These are phyloP conservation scores for Penicillium oxalicum DNA, from an alignment of 2,329 filamentous ascomycete species.

Conservation along the genomic window DNA sequence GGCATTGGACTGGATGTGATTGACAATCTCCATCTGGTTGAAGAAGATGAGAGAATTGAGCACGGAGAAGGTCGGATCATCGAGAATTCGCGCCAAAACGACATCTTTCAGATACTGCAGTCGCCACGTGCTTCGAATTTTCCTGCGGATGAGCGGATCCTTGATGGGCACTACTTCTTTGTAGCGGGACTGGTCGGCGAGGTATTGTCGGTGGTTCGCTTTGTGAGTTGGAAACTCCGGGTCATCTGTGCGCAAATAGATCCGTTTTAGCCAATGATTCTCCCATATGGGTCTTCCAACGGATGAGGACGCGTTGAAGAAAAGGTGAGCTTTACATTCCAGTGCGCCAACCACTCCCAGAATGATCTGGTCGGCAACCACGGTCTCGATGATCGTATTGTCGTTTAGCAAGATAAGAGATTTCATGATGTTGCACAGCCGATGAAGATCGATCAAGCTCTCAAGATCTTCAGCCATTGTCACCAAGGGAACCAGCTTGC, in stretches of 20 bases:
- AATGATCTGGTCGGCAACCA: conserved; percentile 83
- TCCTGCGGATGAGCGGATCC: conserved; percentile 70
- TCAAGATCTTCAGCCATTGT: conserved; percentile 87
- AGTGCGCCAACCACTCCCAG: conserved; percentile 89
- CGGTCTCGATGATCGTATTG: conserved; percentile 86
- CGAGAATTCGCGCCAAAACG: conserved; percentile 90
- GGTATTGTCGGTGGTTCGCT: conserved; percentile 90
- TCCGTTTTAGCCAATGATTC: conserved; percentile 25
- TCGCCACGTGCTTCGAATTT: conserved; percentile 95
- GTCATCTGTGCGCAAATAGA: conserved; percentile 56
- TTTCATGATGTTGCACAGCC: conserved; percentile 97
- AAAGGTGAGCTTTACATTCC: conserved; percentile 56
- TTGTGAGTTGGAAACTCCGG: conserved; percentile 97
- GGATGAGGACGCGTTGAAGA: conserved; percentile 2
- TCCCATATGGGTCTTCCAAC: neutral
- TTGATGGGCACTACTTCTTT: conserved; percentile 95
- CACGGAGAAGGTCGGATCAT: conserved; percentile 95
- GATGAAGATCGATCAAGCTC: conserved; percentile 77
- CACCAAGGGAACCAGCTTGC: conserved; percentile 78
- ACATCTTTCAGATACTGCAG: conserved; percentile 97
- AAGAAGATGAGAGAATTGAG: conserved; percentile 98
- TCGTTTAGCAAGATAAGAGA: conserved; percentile 91
- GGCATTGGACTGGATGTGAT: conserved; percentile 79
- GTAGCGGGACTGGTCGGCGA: conserved; percentile 80
- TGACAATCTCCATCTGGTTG: conserved; percentile 96